Evolutionary conservation across 1,284 basidiomycete genomes (phyloP), one percentile per base, ranked within the genome.

Genomic region (Kwoniella shivajii): DNA sequence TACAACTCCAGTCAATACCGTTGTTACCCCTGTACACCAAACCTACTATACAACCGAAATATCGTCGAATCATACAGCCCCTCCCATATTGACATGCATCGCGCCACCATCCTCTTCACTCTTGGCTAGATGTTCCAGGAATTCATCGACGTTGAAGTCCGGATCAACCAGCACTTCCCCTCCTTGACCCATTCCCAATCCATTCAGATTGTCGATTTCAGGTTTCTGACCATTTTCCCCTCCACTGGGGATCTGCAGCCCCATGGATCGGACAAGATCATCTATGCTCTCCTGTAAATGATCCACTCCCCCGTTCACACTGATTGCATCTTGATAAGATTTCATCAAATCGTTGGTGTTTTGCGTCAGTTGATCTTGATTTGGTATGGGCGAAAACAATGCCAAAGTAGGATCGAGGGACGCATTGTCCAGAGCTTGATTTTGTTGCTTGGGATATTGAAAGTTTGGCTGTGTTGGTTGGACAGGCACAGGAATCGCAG

Each of bases 231-330:
- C 34, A 26, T 22, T n/a, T 29, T 26, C 14, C 29, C 39, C 39
- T 18, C 39, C 47, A 31, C 10, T 24, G 26, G 69, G 66, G 33
- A 69, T 24, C 45, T 76, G 86, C 36, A 90, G 78, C 1, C 88
- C 88, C 55, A 89, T 82, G 51, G 82, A 83, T 66, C 86, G 82
- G 43, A 92, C 87, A 36, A 92, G 80, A 11, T 84, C 83, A 58
- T 90, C 84, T 60, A 93, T 87, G 61, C 84, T 86, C 34, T 80
- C 81, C 65, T 89, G 85, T 51, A 92, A 78, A 41, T 84, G 82
- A 59, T 88, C 85, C 27, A 92, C 87, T 56, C 90, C 88, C 43
- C 81, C 81, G 51, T 86, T 84, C 45, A 92, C 87, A 56, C 86
- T 86, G 26, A 83, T 71, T 0, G 88, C 81, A 47, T 82, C 82